Evolutionary conservation across 331 rosid genomes (phyloP).

Genomic region (Saraca asoca): DNA sequence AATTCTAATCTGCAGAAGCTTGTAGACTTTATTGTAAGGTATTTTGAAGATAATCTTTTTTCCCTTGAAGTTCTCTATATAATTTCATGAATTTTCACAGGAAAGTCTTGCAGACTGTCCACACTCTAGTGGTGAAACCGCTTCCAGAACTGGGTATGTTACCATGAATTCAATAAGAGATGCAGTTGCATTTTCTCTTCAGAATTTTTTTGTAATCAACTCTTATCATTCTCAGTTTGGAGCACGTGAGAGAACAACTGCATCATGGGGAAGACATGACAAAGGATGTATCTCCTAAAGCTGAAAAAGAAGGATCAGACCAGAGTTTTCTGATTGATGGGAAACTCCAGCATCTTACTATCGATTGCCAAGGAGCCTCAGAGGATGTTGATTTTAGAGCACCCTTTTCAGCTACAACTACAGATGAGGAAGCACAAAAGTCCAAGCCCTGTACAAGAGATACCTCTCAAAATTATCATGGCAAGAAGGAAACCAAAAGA

Average conservation of each 20-base stretch:
- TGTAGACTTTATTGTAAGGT: background rate
- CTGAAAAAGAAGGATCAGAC: slow-evolving; percentile 38
- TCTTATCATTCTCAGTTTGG: slow-evolving; percentile 42
- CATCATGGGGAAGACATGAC: slow-evolving; percentile 31
- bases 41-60: slow-evolving; percentile 1
- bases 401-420: slow-evolving; percentile 30
- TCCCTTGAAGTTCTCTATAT: background rate
- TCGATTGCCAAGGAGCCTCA: slow-evolving; percentile 40
- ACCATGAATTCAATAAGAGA: slow-evolving; percentile 27
- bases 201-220: background rate
- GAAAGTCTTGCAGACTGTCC: slow-evolving; percentile 36
- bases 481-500: slow-evolving; percentile 27
- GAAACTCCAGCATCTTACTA: slow-evolving; percentile 37
- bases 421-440: slow-evolving; percentile 35
- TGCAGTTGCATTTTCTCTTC: background rate
- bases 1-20: slow-evolving; percentile 17
- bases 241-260: slow-evolving; percentile 32
- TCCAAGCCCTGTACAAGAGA: slow-evolving; percentile 28
- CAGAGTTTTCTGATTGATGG: slow-evolving; percentile 30
- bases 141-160: slow-evolving; percentile 54
- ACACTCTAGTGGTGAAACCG: slow-evolving; percentile 32
- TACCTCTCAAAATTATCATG: slow-evolving; percentile 33
- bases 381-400: slow-evolving; percentile 35
- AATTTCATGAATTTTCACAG: slow-evolving; percentile 39
- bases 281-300: slow-evolving; percentile 33